Conservation (phyloP, 2,329 filamentous ascomycete species). For the Beauveria sp. region DNA sequence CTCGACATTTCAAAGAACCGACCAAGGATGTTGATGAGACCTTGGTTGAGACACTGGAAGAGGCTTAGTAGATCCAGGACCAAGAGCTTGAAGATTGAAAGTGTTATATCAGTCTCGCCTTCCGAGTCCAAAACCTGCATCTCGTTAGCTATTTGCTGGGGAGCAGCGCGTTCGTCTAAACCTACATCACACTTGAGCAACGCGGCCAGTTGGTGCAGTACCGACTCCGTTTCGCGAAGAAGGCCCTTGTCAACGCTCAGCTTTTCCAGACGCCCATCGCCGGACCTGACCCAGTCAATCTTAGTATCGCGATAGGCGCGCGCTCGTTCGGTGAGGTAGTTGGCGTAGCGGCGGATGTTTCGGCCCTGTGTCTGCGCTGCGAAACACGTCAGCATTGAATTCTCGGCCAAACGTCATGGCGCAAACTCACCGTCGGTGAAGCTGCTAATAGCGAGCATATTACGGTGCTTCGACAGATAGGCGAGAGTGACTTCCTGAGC, state of each 20-base stretch:
- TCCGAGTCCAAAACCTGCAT: conserved; percentile 74
- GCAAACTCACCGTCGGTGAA: conserved; percentile 76
- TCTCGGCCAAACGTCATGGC: too few species aligned
- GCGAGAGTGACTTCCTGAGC: conserved; percentile 79
- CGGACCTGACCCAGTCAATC: conserved; percentile 80
- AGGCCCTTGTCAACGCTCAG: conserved; percentile 87
- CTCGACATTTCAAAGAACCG: conserved; percentile 99
- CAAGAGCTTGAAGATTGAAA: conserved; percentile 85
- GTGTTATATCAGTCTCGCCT: conserved; percentile 90
- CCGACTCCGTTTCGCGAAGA: conserved; percentile 80
- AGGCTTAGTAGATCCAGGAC: conserved; percentile 83
- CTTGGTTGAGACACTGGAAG: conserved; percentile 94
- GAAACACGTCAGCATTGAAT: background rate
- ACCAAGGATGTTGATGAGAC: conserved; percentile 91
- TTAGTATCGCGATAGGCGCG: conserved; percentile 77
- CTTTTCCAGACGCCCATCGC: conserved; percentile 75
- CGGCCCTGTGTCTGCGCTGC: conserved; percentile 87
- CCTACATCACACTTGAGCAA: conserved; percentile 84
- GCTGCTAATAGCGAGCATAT: conserved; percentile 76
- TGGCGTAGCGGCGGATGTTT: conserved; percentile 87
- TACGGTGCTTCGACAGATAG: conserved; percentile 75
- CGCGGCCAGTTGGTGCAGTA: conserved; percentile 80
- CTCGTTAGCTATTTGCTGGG: conserved; percentile 8
- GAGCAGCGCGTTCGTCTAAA: conserved; percentile 13
- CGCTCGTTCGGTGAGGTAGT: conserved; percentile 77